phyloP scores from a whole-genome alignment of 2,329 filamentous ascomycete species.

The Alternaria ventricosa region DNA sequence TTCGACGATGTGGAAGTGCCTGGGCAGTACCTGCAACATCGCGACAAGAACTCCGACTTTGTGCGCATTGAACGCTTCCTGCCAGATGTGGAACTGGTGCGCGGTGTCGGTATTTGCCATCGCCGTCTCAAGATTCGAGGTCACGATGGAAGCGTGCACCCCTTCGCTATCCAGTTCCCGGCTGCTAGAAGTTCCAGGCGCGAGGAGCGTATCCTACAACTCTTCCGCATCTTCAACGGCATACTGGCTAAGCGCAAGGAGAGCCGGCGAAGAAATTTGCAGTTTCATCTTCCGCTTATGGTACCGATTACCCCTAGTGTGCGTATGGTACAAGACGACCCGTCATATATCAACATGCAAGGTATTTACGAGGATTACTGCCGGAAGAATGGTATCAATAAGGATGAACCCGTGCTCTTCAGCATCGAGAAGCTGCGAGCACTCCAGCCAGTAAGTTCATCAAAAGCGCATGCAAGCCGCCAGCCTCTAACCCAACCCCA shows the following conservation, averaged over 20 bases:
- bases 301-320: constrained; percentile 94
- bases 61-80: constrained; percentile 96
- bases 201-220: constrained; percentile 92
- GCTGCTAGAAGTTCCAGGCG: constrained; percentile 89
- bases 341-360: constrained; percentile 92
- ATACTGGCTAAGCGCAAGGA: constrained; percentile 92
- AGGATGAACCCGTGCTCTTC: constrained; percentile 94
- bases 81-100: constrained; percentile 90
- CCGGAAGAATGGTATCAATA: constrained; percentile 81
- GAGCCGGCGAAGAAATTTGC: constrained; percentile 87
- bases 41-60: constrained; percentile 99
- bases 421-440: constrained; percentile 92
- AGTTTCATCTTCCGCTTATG: constrained; percentile 96
- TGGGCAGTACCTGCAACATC: constrained; percentile 94
- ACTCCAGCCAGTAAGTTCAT: constrained; percentile 54
- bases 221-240: constrained; percentile 98
- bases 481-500: constrained; percentile 8
- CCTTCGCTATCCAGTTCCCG: constrained; percentile 95
- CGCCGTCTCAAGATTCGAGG: constrained; percentile 93
- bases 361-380: constrained; percentile 97
- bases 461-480: background rate
- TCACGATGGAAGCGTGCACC: constrained; percentile 95
- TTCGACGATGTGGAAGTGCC: constrained; percentile 99
- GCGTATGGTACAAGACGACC: constrained; percentile 92
- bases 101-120: constrained; percentile 89